A percentile compares a stretch with the other conserved stretches of the same genome.
Evolutionary conservation across 2,329 filamentous ascomycete species (phyloP).

Genomic region (Penicillium nordicum): DNA sequence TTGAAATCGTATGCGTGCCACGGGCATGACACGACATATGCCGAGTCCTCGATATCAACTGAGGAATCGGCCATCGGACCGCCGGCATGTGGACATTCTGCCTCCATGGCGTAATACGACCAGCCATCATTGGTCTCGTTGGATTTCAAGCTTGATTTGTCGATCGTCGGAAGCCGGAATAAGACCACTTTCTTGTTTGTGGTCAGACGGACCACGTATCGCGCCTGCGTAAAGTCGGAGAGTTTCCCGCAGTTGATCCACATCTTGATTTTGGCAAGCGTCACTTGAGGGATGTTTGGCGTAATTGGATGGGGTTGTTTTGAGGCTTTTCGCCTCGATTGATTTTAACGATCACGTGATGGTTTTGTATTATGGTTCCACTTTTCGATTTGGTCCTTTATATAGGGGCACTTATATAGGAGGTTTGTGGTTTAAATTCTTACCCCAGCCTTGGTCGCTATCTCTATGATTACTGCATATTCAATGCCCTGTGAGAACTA

Average conservation of each 20-base stretch:
- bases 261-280: constrained; percentile 12
- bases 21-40: constrained; percentile 47
- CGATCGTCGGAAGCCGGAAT: constrained; percentile 46
- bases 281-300: not conserved
- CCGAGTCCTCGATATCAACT: constrained; percentile 49
- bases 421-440: not conserved
- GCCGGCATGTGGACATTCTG: constrained; percentile 48
- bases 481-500: no score
- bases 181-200: constrained; percentile 46
- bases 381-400: not conserved
- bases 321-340: constrained; percentile 4
- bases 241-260: constrained; percentile 30
- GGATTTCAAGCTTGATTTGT: constrained; percentile 26
- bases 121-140: constrained; percentile 41
- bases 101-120: constrained; percentile 50
- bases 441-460: not conserved
- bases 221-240: constrained; percentile 37
- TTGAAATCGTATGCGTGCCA: constrained; percentile 53
- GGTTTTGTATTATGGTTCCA: not conserved
- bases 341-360: not conserved
- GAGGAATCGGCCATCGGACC: constrained; percentile 47
- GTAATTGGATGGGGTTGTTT: not conserved
- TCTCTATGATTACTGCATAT: not conserved
- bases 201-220: constrained; percentile 45
- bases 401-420: not conserved